phyloP scores from a whole-genome alignment of 805 yeast genomes.

The Candida tallmaniae region DNA sequence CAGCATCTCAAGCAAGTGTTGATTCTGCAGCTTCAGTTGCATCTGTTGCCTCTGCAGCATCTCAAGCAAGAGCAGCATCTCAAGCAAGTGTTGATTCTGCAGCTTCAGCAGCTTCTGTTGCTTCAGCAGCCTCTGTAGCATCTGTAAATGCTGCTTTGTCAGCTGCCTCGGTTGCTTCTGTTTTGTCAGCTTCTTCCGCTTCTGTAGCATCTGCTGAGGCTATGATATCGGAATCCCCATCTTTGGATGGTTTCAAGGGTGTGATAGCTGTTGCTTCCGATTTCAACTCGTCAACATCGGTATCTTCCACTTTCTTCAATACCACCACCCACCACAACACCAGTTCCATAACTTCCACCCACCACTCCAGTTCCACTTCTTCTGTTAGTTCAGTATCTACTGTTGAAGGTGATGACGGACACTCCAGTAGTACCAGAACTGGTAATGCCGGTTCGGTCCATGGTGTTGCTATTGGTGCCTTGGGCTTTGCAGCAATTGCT shows the following conservation, averaged over 20 bases:
- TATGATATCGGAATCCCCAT: slow-evolving; percentile 11
- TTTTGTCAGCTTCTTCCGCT: slow-evolving; percentile 5
- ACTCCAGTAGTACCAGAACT: slow-evolving; percentile 9
- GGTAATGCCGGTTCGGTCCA: slow-evolving; percentile 9
- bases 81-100: slow-evolving; percentile 9
- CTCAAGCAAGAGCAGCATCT: slow-evolving; percentile 10
- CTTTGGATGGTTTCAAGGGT: slow-evolving; percentile 18
- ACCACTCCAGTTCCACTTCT: slow-evolving; percentile 1
- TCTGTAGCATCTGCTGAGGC: slow-evolving; percentile 8
- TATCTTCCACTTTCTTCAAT: slow-evolving; percentile 8
- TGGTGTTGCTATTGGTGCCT: slow-evolving; percentile 17
- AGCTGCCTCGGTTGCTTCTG: slow-evolving; percentile 10
- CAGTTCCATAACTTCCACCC: slow-evolving; percentile 4
- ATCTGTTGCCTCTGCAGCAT: slow-evolving; percentile 8
- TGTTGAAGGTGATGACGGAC: slow-evolving; percentile 10
- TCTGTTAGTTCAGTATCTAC: slow-evolving; percentile 11
- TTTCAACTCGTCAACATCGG: slow-evolving; percentile 11
- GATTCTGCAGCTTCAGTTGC: slow-evolving; percentile 11
- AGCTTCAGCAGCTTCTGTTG: slow-evolving; percentile 6
- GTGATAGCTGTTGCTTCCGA: slow-evolving; percentile 22
- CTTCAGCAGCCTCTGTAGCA: slow-evolving; percentile 6
- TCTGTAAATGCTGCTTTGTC: slow-evolving; percentile 7
- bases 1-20: slow-evolving; percentile 9
- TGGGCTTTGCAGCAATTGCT: slow-evolving; percentile 26
- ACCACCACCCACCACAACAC: slow-evolving; percentile 8